Evolutionary conservation across 2,329 filamentous ascomycete species (phyloP), one percentile per base, ranked within the genome.

Genomic region (Pezicula carpinea): DNA sequence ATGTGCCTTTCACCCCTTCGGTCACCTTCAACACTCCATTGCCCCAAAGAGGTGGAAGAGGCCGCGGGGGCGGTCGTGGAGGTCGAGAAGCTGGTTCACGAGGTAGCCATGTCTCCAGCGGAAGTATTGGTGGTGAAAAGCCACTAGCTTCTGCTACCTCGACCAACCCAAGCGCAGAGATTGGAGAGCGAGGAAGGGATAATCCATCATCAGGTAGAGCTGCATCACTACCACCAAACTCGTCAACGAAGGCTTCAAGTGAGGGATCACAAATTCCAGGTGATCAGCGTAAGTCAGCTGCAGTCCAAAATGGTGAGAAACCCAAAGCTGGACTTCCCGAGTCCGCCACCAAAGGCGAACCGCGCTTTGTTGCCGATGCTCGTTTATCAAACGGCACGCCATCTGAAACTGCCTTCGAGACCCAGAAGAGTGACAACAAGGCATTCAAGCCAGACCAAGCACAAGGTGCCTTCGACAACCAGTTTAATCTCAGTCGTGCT

Each of bases 21-120:
- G 89, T 93, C 41, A 83, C 84, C 48, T 97, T 95, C 67, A 86
- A 89, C 64, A 96, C 93, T 1, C 89, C 87, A 22, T 66, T 96
- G 34, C 82, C 84, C n/a, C 68, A 74, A 46, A 76, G 81, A 61
- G 76, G 76, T 57, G 75, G 79, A 49, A 68, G 77, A 54, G 74
- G 76, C 48, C 58, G 62, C 50, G 66, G 70, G 50, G 58, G 57
- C 46, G 55, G 53, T 51, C 69, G 75, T 51, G 64, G 70, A 56
- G 64, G 66, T 39, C 61, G 66, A 45, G 69, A 69, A 31, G 60
- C 58, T 44, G 59, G 60, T 31, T 70, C 66, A 43, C 67, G 69
- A 48, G 58, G 61, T 34, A 64, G 48, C 32, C 59, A 64, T 47
- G 38, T 44, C 15, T 38, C 55, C 6, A 59, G 52, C 49, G 53